Conservation (phyloP, 1,284 basidiomycete species). For the Trichosporon asahii region DNA sequence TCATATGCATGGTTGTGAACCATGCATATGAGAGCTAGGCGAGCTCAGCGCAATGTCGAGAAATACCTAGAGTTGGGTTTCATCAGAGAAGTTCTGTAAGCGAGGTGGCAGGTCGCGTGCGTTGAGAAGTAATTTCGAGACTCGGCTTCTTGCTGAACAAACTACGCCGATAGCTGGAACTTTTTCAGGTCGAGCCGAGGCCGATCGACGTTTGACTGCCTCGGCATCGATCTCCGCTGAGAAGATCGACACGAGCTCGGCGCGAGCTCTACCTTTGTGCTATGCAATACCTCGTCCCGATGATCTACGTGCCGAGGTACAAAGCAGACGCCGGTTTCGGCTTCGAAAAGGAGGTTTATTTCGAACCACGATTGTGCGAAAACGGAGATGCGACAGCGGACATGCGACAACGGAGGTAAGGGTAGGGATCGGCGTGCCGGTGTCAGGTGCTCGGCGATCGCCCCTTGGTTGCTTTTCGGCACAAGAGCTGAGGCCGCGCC, state of each 20-base stretch:
- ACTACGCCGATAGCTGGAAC: background rate
- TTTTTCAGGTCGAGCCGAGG: background rate
- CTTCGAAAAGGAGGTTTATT: background rate
- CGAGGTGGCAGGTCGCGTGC: background rate
- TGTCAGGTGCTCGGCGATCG: background rate
- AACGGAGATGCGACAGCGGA: background rate
- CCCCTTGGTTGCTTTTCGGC: background rate
- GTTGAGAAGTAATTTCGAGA: background rate
- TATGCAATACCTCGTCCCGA: background rate
- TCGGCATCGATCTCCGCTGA: background rate
- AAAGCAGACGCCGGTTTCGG: background rate
- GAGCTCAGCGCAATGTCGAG: background rate
- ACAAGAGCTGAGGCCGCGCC: background rate
- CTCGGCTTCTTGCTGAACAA: background rate
- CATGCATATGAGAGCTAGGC: background rate
- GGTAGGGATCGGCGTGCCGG: background rate
- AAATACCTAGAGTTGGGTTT: too few relatives aligned
- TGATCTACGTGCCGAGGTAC: background rate
- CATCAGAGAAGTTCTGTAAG: background rate
- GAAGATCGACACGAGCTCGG: background rate
- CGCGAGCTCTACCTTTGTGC: background rate
- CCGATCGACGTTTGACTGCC: background rate
- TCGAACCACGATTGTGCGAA: background rate
- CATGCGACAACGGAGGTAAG: background rate
- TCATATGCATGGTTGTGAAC: background rate